Conservation (phyloP, 2,329 filamentous ascomycete species). For the Calonectria pteridis region DNA sequence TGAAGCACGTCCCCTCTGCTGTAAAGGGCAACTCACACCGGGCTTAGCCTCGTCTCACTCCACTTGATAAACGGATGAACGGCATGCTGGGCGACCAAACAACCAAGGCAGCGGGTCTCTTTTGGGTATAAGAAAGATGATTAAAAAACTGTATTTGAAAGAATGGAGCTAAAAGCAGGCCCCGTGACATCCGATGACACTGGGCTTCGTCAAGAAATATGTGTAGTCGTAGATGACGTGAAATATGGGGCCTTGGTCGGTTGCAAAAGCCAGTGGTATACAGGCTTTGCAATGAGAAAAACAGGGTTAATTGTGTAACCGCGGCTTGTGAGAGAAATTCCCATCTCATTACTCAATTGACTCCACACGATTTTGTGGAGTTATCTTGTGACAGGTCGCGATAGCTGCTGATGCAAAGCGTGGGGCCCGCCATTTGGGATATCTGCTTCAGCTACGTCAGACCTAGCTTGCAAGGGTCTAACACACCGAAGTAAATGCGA, state of each 20-base stretch:
- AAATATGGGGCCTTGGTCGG: background rate
- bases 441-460: background rate
- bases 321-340: background rate
- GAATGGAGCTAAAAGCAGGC: background rate
- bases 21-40: conserved; percentile 2
- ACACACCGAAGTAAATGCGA: conserved; percentile 2
- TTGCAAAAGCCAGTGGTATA: background rate
- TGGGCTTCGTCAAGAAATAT: background rate
- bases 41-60: background rate
- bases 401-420: background rate
- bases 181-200: background rate
- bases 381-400: background rate
- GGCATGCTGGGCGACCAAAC: background rate
- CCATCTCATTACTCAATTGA: background rate
- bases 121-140: background rate
- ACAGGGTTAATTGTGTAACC: background rate
- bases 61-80: conserved; percentile 1
- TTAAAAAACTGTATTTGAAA: background rate
- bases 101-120: background rate
- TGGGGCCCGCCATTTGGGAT: background rate
- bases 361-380: background rate
- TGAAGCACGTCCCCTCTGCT: conserved; percentile 4
- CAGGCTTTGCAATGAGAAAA: background rate
- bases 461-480: background rate
- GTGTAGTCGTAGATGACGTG: background rate